Percentiles rank a stretch among this genome's conserved stretches.
Evolutionary conservation across 768 basidiomycete genomes (phyloP).

Genomic region (Lactifluus piperatus): DNA sequence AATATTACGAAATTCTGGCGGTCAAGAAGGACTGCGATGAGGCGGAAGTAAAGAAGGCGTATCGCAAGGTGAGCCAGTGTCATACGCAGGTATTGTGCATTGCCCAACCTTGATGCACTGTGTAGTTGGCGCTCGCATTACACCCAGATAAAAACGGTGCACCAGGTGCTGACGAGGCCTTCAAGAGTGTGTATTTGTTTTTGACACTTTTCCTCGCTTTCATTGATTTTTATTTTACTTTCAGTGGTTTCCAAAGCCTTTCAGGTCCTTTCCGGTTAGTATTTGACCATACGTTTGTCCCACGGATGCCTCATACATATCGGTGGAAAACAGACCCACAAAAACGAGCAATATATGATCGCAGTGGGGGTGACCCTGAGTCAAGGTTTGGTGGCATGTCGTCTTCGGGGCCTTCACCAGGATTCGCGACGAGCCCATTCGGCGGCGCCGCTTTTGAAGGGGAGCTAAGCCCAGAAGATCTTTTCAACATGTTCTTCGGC

Average conservation of each 20-base stretch:
- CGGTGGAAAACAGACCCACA: constrained; percentile 55
- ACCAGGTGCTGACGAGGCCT: constrained; percentile 97
- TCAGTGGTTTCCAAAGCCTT: constrained; percentile 97
- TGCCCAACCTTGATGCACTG: neutral
- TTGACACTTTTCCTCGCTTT: constrained; percentile 3
- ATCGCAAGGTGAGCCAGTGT: constrained; percentile 67
- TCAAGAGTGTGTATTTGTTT: constrained; percentile 64
- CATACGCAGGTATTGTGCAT: neutral
- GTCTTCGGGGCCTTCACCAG: constrained; percentile 32
- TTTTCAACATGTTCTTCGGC: constrained; percentile 99
- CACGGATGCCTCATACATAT: neutral
- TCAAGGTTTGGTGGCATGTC: constrained; percentile 67
- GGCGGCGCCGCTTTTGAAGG: constrained; percentile 49
- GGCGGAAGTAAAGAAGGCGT: constrained; percentile 84
- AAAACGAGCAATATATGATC: constrained; percentile 82
- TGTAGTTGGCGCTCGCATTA: constrained; percentile 74
- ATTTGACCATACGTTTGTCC: neutral
- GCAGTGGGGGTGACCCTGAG: constrained; percentile 82
- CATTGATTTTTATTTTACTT: constrained; percentile 9
- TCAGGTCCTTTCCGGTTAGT: constrained; percentile 76
- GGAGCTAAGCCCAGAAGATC: constrained; percentile 89
- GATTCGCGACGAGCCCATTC: constrained; percentile 45
- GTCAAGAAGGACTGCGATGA: constrained; percentile 78
- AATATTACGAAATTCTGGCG: constrained; percentile 88
- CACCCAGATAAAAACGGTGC: constrained; percentile 95